Percentiles rank a stretch among this genome's conserved stretches.
Evolutionary conservation across 768 basidiomycete genomes (phyloP).

Genomic region (Scleroderma bovista): DNA sequence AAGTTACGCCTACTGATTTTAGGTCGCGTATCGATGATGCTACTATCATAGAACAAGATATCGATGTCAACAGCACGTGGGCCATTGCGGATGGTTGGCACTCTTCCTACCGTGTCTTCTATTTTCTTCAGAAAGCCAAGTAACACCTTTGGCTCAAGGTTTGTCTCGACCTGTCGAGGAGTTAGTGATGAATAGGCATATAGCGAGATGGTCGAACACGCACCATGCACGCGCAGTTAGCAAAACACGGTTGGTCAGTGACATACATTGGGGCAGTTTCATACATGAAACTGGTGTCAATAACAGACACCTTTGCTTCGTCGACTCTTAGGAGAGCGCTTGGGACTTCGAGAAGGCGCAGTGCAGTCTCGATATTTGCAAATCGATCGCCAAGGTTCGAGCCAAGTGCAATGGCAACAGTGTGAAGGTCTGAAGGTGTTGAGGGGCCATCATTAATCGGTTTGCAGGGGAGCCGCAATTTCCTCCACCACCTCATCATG

Average conservation of each 20-base stretch:
- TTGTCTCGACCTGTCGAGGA: constrained; percentile 67
- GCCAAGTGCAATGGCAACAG: constrained; percentile 73
- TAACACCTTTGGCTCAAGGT: constrained; percentile 52
- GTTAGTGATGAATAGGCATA: background rate
- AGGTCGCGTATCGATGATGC: constrained; percentile 52
- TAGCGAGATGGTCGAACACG: constrained; percentile 22
- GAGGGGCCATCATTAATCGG: too few relatives aligned
- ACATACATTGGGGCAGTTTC: constrained; percentile 97
- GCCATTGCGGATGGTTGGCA: constrained; percentile 75
- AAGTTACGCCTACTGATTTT: constrained; percentile 52
- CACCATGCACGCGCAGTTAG: constrained; percentile 90
- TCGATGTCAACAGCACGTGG: constrained; percentile 91
- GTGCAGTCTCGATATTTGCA: constrained; percentile 71
- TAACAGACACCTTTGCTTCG: constrained; percentile 35
- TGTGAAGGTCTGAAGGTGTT: constrained; percentile 15
- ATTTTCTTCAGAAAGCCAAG: constrained; percentile 64
- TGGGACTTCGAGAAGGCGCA: constrained; percentile 62
- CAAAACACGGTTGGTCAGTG: constrained; percentile 79
- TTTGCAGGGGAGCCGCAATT: constrained; percentile 29
- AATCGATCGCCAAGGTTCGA: constrained; percentile 89
- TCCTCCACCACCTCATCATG: constrained; percentile 42
- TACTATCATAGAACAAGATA: constrained; percentile 66
- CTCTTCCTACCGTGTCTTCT: constrained; percentile 71
- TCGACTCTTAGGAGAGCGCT: constrained; percentile 19
- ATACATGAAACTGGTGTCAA: constrained; percentile 86